Conservation (phyloP, 495 filamentous ascomycete species). For the Immersiella caudata region DNA sequence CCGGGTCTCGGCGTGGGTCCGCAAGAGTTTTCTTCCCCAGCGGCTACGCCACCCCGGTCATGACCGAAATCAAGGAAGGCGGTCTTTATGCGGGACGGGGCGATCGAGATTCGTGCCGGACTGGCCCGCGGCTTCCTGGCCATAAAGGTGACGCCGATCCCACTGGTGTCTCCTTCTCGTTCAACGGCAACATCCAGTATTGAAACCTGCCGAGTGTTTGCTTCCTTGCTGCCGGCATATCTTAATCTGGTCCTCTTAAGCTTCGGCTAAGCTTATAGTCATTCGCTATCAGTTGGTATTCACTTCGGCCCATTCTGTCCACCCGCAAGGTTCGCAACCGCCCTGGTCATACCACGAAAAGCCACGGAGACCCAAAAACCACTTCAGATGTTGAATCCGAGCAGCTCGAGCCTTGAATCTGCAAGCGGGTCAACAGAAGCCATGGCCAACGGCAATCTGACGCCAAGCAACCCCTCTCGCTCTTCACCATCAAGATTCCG, state of each 20-base stretch:
- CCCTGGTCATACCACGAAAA: neutral
- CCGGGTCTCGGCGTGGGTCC: slow-evolving; percentile 34
- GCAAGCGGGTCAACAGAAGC: neutral
- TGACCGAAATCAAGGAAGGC: neutral
- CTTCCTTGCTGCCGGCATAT: neutral
- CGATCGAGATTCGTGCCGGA: neutral
- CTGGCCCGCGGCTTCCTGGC: neutral
- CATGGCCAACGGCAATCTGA: neutral
- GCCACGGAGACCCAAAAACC: neutral
- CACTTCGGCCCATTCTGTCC: neutral
- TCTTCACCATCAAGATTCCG: slow-evolving; percentile 33
- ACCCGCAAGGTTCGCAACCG: neutral
- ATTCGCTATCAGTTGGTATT: neutral
- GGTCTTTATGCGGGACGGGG: neutral
- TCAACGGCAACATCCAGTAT: neutral
- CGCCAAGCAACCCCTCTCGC: neutral
- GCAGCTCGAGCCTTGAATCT: neutral
- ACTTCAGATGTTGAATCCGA: neutral
- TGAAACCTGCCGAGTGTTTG: neutral
- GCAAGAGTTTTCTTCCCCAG: neutral
- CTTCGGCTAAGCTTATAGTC: neutral
- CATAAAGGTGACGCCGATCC: neutral
- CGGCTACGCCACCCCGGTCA: slow-evolving; percentile 5
- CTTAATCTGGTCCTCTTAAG: neutral
- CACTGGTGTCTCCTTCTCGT: neutral